These are phyloP conservation scores for Helminthosporium solani DNA, from an alignment of 2,329 filamentous ascomycete species.

Conservation along the genomic window DNA sequence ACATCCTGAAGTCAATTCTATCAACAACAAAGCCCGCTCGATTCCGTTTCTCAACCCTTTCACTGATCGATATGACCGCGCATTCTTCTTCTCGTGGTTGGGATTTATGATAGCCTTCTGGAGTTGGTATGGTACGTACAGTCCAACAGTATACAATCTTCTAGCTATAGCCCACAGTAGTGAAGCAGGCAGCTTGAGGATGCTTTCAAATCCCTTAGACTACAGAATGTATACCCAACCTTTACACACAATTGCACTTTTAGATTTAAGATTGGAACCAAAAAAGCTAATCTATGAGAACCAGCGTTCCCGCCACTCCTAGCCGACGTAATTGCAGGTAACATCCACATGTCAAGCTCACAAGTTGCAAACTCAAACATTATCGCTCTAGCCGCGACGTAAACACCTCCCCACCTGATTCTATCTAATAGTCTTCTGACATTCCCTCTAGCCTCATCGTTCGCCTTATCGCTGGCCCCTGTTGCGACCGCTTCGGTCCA, in stretches of 20 bases:
- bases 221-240: neutral
- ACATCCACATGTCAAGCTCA: slow-evolving; percentile 67
- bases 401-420: neutral
- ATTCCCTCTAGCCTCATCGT: slow-evolving; percentile 57
- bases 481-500: slow-evolving; percentile 79
- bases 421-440: neutral
- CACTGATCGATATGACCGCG: slow-evolving; percentile 72
- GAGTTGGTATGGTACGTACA: slow-evolving; percentile 58
- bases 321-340: slow-evolving; percentile 66
- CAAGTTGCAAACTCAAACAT: slow-evolving; percentile 88
- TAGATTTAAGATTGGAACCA: slow-evolving; percentile 4
- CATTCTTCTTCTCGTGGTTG: slow-evolving; percentile 86
- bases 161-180: slow-evolving; percentile 10
- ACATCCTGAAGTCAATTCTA: slow-evolving; percentile 72
- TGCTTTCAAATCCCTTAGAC: no score
- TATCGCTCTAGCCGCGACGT: slow-evolving; percentile 60
- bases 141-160: slow-evolving; percentile 2
- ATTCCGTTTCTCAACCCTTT: slow-evolving; percentile 76
- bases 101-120: slow-evolving; percentile 84
- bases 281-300: neutral
- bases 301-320: slow-evolving; percentile 35
- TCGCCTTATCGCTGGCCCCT: slow-evolving; percentile 72
- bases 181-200: no score
- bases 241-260: slow-evolving; percentile 20
- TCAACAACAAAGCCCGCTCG: slow-evolving; percentile 76